Evolutionary conservation across 2,329 filamentous ascomycete genomes (phyloP), one percentile per base, ranked within the genome.

Genomic region (Parascedosporium putredinis): DNA sequence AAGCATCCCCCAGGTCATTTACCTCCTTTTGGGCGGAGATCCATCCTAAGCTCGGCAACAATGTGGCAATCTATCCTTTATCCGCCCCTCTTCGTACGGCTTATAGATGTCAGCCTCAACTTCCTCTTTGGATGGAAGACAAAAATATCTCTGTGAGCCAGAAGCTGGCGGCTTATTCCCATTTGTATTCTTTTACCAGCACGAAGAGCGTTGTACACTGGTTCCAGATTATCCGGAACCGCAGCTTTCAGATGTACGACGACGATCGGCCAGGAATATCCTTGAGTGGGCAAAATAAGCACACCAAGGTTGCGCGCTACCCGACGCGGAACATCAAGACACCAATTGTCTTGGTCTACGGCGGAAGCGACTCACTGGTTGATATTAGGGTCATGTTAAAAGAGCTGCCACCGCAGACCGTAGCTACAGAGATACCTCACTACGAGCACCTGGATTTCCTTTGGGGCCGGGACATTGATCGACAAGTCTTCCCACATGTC

Each of bases 1-100:
- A 95, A 64, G 86, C 93, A 0, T 96, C 90, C 93, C 93, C 0
- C 85, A 95, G 56, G 84, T 97, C 2, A 70, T 98, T 8, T 98
- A 89, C 65, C 80, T 98, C 20, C 82, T 95, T 98, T 98, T 61
- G 93, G 93, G 12, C 79, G 91, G 22, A 83, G 88, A 45, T 91
- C 88, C 12, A 95, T 98, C 52, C 78, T 98, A 8, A 88, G 86
- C 59, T 95, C 88, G 2, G 86, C 91, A 1, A 94, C 89, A 7
- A 95, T 96, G 84, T 98, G 93, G 93, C 89, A 97, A 65, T 88
- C 88, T 2, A 83, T 98, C 43, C 74, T 98, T 3, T 97, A 97
- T 61, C 93, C 91, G 5, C 93, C 89, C 1, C 86, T 98, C 47
- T 98, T 95, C 62, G 84, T 90, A 54, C 84, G 85, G 48, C 70